Evolutionary conservation across 352 stramenopile genomes (phyloP).

Genomic region (Globisporangium paddicum): DNA sequence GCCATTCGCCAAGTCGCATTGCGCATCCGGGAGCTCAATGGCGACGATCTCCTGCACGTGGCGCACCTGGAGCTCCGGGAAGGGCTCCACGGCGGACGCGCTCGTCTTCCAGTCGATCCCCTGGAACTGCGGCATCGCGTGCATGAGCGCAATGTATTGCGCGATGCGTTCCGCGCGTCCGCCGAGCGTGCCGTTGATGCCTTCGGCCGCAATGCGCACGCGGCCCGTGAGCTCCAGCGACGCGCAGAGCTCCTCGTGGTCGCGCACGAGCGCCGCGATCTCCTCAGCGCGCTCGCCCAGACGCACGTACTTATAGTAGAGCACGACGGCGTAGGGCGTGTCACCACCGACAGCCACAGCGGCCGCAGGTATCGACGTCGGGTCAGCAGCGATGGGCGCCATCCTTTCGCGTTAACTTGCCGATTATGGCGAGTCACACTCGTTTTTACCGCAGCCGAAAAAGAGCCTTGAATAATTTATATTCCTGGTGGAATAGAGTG

Average conservation of each 20-base stretch:
- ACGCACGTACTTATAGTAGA: slow-evolving; percentile 83
- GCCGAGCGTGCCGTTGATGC: slow-evolving; percentile 84
- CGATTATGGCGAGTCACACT: too few relatives aligned
- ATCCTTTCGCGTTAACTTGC: too few relatives aligned
- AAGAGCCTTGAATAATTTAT: background rate
- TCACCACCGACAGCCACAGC: slow-evolving; percentile 8
- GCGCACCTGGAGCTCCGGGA: slow-evolving; percentile 67
- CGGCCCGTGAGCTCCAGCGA: slow-evolving; percentile 57
- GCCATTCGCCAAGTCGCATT: slow-evolving; percentile 38
- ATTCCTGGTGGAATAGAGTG: too few relatives aligned
- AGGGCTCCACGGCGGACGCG: slow-evolving; percentile 35
- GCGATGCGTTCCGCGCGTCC: slow-evolving; percentile 35
- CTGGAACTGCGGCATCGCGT: slow-evolving; percentile 20
- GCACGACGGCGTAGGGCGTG: slow-evolving; percentile 48
- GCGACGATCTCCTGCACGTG: slow-evolving; percentile 70
- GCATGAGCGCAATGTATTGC: slow-evolving; percentile 62
- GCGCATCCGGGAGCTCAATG: slow-evolving; percentile 53
- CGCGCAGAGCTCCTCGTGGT: slow-evolving; percentile 46
- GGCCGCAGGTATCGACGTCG: slow-evolving; percentile 9
- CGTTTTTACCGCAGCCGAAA: background rate
- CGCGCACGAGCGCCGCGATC: slow-evolving; percentile 27
- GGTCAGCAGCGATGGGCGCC: background rate
- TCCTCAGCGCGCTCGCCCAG: slow-evolving; percentile 40
- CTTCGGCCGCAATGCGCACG: slow-evolving; percentile 75
- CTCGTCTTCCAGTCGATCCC: slow-evolving; percentile 88